Evolutionary conservation across 2,329 filamentous ascomycete species (phyloP).

Genomic region (Aureobasidium lini): DNA sequence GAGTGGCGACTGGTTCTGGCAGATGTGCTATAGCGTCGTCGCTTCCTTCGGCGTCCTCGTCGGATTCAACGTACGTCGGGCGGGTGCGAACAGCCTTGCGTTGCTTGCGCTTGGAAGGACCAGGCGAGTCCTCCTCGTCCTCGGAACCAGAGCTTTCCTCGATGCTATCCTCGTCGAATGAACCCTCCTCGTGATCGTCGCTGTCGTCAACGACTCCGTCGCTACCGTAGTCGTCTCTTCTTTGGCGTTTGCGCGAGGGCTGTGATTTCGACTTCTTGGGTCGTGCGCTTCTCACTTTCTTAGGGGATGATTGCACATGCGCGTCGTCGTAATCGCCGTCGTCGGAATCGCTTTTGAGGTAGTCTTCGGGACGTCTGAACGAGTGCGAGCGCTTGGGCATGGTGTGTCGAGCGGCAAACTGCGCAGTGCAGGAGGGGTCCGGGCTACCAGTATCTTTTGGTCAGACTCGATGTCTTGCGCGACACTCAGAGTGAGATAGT

Average conservation of each 20-base stretch:
- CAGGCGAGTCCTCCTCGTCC: slow-evolving; percentile 37
- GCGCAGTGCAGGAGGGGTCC: not conserved
- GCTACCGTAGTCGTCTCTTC: slow-evolving; percentile 31
- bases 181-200: slow-evolving; percentile 32
- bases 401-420: not conserved
- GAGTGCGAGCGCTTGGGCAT: slow-evolving; percentile 9
- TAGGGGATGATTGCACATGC: slow-evolving; percentile 19
- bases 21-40: slow-evolving; percentile 10
- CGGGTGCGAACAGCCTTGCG: slow-evolving; percentile 48
- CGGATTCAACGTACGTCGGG: slow-evolving; percentile 49
- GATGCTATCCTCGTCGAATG: slow-evolving; percentile 36
- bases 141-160: not conserved
- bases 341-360: slow-evolving; percentile 30
- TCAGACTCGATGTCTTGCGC: not conserved
- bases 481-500: not conserved
- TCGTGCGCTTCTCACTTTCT: slow-evolving; percentile 13
- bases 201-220: slow-evolving; percentile 41
- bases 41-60: slow-evolving; percentile 33
- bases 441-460: not conserved
- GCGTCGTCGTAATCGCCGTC: slow-evolving; percentile 29
- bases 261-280: slow-evolving; percentile 14
- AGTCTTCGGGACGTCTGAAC: slow-evolving; percentile 25
- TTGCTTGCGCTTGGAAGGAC: slow-evolving; percentile 46
- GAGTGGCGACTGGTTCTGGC: not conserved
- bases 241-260: slow-evolving; percentile 28